These are phyloP conservation scores for Lipomyces sp. DNA, from an alignment of 805 yeast species.

Conservation along the genomic window DNA sequence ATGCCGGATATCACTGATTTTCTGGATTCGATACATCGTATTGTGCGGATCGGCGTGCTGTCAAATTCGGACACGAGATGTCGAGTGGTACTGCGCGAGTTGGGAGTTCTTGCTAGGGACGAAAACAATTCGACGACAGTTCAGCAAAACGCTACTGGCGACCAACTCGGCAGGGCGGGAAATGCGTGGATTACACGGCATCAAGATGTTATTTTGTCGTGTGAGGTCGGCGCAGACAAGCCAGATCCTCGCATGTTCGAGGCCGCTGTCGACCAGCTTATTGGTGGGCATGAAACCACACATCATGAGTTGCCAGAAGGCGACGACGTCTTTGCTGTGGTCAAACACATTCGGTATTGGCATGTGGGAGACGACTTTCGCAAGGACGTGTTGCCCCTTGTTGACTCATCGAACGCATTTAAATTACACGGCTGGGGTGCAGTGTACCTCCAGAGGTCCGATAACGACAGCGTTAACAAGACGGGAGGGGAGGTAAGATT, in stretches of 20 bases:
- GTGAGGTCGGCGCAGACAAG: conserved; percentile 34
- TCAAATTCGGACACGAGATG: conserved; percentile 31
- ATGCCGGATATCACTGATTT: conserved; percentile 21
- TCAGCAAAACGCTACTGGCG: neutral
- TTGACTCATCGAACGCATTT: neutral
- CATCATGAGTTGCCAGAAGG: neutral
- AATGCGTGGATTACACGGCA: conserved; percentile 12
- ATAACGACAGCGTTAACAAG: neutral
- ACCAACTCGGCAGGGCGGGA: neutral
- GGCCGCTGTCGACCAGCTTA: conserved; percentile 15
- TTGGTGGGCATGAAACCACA: neutral
- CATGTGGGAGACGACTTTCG: conserved; percentile 34
- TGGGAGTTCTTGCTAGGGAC: conserved; percentile 18
- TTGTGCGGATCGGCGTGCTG: conserved; percentile 18
- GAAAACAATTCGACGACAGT: too few species aligned
- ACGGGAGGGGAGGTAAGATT: neutral
- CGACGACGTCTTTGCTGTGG: conserved; percentile 5
- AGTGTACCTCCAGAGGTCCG: conserved; percentile 1
- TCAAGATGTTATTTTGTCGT: conserved; percentile 24
- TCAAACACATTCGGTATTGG: conserved; percentile 18
- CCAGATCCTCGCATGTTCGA: conserved; percentile 30
- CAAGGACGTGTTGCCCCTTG: conserved; percentile 27
- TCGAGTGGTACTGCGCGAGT: conserved; percentile 16
- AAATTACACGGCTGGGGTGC: conserved; percentile 22
- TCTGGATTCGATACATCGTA: conserved; percentile 10